These are phyloP conservation scores for Apiospora marii DNA, from an alignment of 2,329 filamentous ascomycete genomes.

Conservation along the genomic window DNA sequence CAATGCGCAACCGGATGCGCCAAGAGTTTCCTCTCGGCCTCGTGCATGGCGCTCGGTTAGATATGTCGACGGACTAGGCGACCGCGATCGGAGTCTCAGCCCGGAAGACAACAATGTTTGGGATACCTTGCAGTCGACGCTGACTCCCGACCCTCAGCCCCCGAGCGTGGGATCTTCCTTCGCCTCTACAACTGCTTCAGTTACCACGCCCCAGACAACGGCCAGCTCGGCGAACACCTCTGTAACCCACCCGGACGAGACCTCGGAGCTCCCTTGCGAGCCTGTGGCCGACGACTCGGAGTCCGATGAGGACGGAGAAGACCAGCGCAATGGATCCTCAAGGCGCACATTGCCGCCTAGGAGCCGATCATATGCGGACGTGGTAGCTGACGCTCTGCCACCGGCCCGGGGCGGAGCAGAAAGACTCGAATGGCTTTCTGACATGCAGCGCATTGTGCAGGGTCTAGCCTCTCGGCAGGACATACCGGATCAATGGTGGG, in stretches of 20 bases:
- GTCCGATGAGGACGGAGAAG: conserved; percentile 54
- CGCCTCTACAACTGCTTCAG: conserved; percentile 67
- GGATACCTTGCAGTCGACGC: conserved; percentile 81
- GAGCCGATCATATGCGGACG: conserved; percentile 51
- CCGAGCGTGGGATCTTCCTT: conserved; percentile 87
- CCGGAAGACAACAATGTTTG: conserved; percentile 73
- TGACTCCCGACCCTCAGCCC: conserved; percentile 81
- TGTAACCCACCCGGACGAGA: conserved; percentile 52
- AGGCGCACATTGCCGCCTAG: conserved; percentile 28
- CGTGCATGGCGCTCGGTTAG: conserved; percentile 28
- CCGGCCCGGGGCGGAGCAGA: conserved; percentile 45
- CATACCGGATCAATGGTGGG: conserved; percentile 86
- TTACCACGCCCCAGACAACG: conserved; percentile 50
- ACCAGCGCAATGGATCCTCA: conserved; percentile 23
- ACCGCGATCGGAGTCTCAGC: conserved; percentile 84
- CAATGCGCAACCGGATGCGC: background rate
- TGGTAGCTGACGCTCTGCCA: conserved; percentile 48
- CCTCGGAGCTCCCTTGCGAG: conserved; percentile 55
- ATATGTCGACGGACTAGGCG: conserved; percentile 76
- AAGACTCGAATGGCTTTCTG: conserved; percentile 54
- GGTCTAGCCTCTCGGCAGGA: conserved; percentile 75
- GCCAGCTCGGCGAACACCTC: conserved; percentile 56
- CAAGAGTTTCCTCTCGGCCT: background rate
- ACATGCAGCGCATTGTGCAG: conserved; percentile 77
- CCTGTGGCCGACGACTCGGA: conserved; percentile 64